Evolutionary conservation across 352 stramenopile species (phyloP), one percentile per base, ranked within the genome.

Genomic region (Phytophthora sp.): DNA sequence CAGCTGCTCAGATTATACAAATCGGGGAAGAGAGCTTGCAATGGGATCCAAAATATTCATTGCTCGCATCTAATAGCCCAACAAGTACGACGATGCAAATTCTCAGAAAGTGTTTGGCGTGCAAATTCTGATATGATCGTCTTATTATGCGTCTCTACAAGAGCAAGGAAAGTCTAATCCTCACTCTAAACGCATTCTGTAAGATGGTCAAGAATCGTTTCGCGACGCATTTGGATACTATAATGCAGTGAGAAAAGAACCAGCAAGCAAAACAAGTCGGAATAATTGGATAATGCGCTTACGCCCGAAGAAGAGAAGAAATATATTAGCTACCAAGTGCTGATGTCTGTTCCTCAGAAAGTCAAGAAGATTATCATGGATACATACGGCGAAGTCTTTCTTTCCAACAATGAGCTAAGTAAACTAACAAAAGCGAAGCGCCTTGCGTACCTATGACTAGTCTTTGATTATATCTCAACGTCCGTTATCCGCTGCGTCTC

Each of bases 91-190:
- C 45, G 23, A 52, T 52, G n/a, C 23, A 38, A 51, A 16, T 52
- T 38, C 38, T 52, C 26, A 52, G 45, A 52, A 38, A 36, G 45
- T 52, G 45, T 52, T 13, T 52, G 26, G 26, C 15, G 45, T 52
- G 16, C 26, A 35, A 16, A 38, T 16, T 52, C 45, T 52, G 42
- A 51, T 51, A 33, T 51, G 42, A 33, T 51, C n/a, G 42, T 23
- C n/a, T 15, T 21, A 51, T 29, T 51, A 51, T 51, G 42, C 42
- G 42, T 51, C 42, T 51, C 27, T 51, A 51, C 42, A 51, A 51
- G 24, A 51, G 42, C 42, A 51, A 51, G 21, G 16, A 35, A 11
- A 51, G 21, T 51, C 42, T 51, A 8, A 51, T 35, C 42, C 42
- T 51, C 24, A 51, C 42, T 51, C 11, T 51, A 33, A 30, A 35